A percentile compares a stretch with the other conserved stretches of the same genome.
These are phyloP conservation scores for Rhododendron williamsianum DNA, from an alignment of 148 eudicot species.

Conservation along the genomic window DNA sequence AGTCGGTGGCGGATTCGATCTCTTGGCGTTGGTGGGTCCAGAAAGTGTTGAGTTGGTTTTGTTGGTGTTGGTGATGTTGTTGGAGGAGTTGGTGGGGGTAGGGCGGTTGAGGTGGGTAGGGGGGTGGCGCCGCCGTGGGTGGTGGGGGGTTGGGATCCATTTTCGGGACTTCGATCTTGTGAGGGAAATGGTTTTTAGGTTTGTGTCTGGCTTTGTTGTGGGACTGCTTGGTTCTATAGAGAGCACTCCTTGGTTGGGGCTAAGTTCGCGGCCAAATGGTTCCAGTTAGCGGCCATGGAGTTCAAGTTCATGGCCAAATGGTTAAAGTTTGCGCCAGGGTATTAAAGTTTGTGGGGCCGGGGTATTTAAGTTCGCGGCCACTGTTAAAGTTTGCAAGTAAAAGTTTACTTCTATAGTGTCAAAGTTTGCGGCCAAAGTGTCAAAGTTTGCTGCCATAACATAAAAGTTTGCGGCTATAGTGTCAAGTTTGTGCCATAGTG, in stretches of 20 bases:
- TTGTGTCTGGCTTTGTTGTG: background rate
- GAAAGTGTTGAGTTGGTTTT: constrained; percentile 76
- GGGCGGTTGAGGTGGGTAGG: constrained; percentile 36
- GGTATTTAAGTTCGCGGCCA: too few species aligned
- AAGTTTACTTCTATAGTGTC: too few species aligned
- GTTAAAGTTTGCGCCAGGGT: too few species aligned
- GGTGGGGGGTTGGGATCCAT: constrained; percentile 34
- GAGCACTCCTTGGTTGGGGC: background rate
- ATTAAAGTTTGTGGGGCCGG: too few species aligned
- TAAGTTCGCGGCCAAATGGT: too few species aligned
- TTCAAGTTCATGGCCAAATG: too few species aligned
- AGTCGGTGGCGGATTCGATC: constrained; percentile 65
- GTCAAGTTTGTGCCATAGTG: too few species aligned
- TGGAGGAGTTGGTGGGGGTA: constrained; percentile 23
- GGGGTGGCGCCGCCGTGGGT: constrained; percentile 17
- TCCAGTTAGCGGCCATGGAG: too few species aligned
- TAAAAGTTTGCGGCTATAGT: too few species aligned
- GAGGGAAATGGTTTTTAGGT: background rate
- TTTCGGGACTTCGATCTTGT: background rate
- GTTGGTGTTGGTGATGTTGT: constrained; percentile 45
- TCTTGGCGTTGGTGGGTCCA: constrained; percentile 81
- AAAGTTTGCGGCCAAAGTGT: too few species aligned
- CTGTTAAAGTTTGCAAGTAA: too few species aligned
- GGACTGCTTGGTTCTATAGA: background rate
- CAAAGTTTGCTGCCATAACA: too few species aligned